Percentiles rank a stretch among this genome's conserved stretches.
These are phyloP conservation scores for Termitomyces sp. DNA, from an alignment of 768 basidiomycete species.

Conservation along the genomic window DNA sequence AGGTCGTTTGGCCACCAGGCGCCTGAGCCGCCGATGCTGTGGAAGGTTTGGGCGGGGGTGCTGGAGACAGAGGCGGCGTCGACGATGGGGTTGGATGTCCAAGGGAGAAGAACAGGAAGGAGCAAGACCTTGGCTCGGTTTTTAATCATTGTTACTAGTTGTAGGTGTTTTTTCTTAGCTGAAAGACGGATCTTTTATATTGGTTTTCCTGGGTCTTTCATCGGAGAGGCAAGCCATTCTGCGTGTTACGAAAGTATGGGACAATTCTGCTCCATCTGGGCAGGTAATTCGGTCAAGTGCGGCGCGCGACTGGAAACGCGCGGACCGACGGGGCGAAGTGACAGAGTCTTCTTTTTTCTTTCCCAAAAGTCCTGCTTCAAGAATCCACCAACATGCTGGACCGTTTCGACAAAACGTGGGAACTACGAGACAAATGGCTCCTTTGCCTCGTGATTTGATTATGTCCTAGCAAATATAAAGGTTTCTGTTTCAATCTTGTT, in stretches of 20 bases:
- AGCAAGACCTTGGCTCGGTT: background rate
- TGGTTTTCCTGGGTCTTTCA: background rate
- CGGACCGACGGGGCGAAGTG: slow-evolving; percentile 9
- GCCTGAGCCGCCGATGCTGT: slow-evolving; percentile 38
- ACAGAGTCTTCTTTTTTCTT: background rate
- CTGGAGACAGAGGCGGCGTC: slow-evolving; percentile 22
- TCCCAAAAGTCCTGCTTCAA: background rate
- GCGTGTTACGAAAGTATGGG: background rate
- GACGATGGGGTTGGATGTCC: background rate
- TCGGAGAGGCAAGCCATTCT: background rate
- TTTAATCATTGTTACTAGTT: slow-evolving; percentile 2
- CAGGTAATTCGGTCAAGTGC: slow-evolving; percentile 14
- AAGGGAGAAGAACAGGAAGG: background rate
- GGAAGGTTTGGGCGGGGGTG: slow-evolving; percentile 29
- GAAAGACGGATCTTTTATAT: background rate
- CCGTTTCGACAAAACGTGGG: background rate
- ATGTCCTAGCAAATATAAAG: background rate
- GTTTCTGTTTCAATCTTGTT: background rate
- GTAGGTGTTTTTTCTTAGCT: background rate
- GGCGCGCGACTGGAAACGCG: background rate
- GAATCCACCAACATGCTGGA: too few species aligned
- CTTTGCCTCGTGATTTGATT: background rate
- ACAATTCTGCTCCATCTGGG: background rate
- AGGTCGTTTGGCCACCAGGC: slow-evolving; percentile 45
- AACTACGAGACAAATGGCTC: background rate